phyloP scores from a whole-genome alignment of 371 early-diverging fungal species.

The Mucor saturninus region DNA sequence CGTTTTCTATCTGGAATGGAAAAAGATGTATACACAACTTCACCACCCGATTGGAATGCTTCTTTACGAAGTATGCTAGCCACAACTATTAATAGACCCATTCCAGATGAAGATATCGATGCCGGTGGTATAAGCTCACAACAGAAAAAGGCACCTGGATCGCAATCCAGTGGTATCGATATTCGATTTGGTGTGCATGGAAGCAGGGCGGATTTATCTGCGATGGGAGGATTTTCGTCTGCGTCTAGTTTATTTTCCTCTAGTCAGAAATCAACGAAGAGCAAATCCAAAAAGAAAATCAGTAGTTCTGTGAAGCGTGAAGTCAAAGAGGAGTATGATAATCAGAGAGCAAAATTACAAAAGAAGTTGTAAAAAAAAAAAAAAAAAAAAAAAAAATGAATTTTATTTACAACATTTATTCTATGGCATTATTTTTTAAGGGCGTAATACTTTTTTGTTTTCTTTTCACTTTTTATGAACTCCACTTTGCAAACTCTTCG shows the following conservation, averaged over 20 bases:
- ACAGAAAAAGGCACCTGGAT: background rate
- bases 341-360: background rate
- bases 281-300: background rate
- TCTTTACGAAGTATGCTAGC: constrained; percentile 14
- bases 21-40: background rate
- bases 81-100: background rate
- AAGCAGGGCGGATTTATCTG: background rate
- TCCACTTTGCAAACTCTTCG: constrained; percentile 36
- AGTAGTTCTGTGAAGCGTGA: background rate
- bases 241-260: background rate
- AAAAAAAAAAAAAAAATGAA: background rate
- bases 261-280: background rate
- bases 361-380: background rate
- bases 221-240: constrained; percentile 1
- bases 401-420: background rate
- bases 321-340: background rate
- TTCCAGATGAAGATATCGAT: background rate
- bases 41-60: constrained; percentile 11
- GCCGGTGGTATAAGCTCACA: background rate
- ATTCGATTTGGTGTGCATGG: background rate
- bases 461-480: background rate
- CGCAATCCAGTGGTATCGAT: background rate
- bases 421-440: background rate
- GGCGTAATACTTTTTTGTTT: background rate
- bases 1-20: constrained; percentile 10